Conservation (phyloP, 1,284 basidiomycete genomes). For the Wolfiporia cocos region DNA sequence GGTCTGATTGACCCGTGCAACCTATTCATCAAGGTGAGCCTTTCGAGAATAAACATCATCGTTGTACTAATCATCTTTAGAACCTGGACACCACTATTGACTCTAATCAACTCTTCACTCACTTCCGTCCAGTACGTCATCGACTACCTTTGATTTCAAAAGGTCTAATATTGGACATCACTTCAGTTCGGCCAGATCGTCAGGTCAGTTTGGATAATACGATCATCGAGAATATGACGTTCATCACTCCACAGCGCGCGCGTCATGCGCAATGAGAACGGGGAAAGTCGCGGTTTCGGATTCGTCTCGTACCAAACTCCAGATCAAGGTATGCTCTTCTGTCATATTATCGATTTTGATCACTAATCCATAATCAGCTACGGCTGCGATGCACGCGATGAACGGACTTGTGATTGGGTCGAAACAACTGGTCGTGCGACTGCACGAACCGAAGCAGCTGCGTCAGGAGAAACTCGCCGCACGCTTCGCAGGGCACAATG, state of each 20-base stretch:
- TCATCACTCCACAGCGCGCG: conserved; percentile 57
- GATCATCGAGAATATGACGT: not conserved
- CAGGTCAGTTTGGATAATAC: conserved; percentile 60
- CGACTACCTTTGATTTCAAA: conserved; percentile 1
- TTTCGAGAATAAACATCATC: not conserved
- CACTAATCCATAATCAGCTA: conserved; percentile 37
- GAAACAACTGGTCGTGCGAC: conserved; percentile 78
- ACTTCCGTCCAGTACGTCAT: conserved; percentile 64
- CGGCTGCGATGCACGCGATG: conserved; percentile 73
- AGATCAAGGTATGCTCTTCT: conserved; percentile 59
- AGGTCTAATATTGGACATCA: no score
- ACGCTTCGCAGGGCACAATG: conserved; percentile 65
- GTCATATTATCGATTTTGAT: not conserved
- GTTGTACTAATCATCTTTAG: conserved; percentile 32
- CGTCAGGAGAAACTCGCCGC: conserved; percentile 84
- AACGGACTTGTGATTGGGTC: conserved; percentile 65
- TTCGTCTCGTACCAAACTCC: conserved; percentile 88
- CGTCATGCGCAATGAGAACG: conserved; percentile 87
- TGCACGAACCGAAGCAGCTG: conserved; percentile 87
- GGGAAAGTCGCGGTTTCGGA: conserved; percentile 89
- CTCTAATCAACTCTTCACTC: conserved; percentile 74
- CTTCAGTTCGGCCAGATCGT: no score
- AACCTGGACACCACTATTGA: conserved; percentile 83
- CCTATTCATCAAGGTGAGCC: conserved; percentile 76
- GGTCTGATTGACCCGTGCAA: conserved; percentile 91